Evolutionary conservation across 176 grass and related monocot species (phyloP).

Genomic region (Alloteropsis semialata): DNA sequence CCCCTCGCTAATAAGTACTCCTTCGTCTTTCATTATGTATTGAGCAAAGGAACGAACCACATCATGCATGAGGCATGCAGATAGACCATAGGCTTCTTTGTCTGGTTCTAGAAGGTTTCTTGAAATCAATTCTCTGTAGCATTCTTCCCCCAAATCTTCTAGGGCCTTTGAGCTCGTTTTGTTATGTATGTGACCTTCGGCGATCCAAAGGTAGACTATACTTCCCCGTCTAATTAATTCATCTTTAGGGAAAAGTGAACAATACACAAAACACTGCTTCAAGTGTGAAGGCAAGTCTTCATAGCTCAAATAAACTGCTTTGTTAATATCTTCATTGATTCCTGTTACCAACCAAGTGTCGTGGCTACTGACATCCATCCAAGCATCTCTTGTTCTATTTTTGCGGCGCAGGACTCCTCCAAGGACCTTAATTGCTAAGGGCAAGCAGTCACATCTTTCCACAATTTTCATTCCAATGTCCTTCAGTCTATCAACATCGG

Average conservation of each 20-base stretch:
- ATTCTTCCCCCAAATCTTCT: background rate
- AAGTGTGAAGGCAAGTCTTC: constrained; percentile 31
- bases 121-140: constrained; percentile 18
- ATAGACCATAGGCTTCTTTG: fast-evolving
- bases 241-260: constrained; percentile 21
- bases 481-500: background rate
- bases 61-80: constrained; percentile 14
- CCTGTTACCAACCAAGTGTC: background rate
- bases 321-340: background rate
- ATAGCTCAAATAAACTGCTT: constrained; percentile 27
- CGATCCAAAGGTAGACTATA: background rate
- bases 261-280: constrained; percentile 31
- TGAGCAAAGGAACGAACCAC: constrained; percentile 23
- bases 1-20: background rate
- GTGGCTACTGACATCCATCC: background rate
- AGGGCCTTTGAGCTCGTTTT: background rate
- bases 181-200: background rate
- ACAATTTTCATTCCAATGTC: background rate
- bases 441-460: background rate
- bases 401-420: background rate
- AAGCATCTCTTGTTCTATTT: background rate
- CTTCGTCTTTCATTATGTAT: background rate
- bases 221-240: fast-evolving
- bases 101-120: constrained; percentile 19
- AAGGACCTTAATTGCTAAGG: constrained; percentile 10